Evolutionary conservation across 2,329 filamentous ascomycete species (phyloP), one percentile per base, ranked within the genome.

Genomic region (Niveomyces coronatus): DNA sequence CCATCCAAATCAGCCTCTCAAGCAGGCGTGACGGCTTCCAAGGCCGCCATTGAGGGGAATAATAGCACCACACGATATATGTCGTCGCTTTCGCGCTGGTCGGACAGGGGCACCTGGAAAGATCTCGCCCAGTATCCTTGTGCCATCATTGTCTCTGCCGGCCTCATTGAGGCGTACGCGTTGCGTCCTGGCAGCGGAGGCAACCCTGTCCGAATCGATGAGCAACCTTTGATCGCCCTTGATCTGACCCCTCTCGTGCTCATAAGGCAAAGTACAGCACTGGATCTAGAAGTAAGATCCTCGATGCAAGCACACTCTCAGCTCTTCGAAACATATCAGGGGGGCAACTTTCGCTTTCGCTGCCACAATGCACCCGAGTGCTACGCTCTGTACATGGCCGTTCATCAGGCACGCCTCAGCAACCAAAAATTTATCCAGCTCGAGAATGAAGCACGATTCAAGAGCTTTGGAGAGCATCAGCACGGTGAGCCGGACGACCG

Each of bases 201-300:
- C 23, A 60, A 64, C 5, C 32, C 32, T 10, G 15, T 35, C 18
- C 27, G 23, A n/a, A 9, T 42, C 7, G 36, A 42, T 22, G 40
- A 42, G 13, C 35, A 35, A 24, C 74, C 74, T 4, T 57, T 79
- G 15, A 63, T 81, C 30, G 83, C 82, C 5, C 74, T 95, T 23
- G 86, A 94, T 53, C 75, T 98, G 29, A 96, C 89, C 1, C 91
- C 91, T 1, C 68, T 94, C 26, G 89, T 96, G 7, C 82, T 88
- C 48, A 79, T 96, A 44, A 78, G 89, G 45, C 82, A 89, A 52
- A 91, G 88, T 50, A 98, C 87, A 16, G 85, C 84, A 4, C 75
- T 98, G 22, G 91, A 98, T 56, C 85, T 98, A 38, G 91, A 93
- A 47, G 85, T 98, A 46, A 82, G 87, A 35, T 95, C 89, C 6